A percentile compares a stretch with the other conserved stretches of the same genome.
Evolutionary conservation across 2,329 filamentous ascomycete genomes (phyloP).

Genomic region (Pyrenophora seminiperda): DNA sequence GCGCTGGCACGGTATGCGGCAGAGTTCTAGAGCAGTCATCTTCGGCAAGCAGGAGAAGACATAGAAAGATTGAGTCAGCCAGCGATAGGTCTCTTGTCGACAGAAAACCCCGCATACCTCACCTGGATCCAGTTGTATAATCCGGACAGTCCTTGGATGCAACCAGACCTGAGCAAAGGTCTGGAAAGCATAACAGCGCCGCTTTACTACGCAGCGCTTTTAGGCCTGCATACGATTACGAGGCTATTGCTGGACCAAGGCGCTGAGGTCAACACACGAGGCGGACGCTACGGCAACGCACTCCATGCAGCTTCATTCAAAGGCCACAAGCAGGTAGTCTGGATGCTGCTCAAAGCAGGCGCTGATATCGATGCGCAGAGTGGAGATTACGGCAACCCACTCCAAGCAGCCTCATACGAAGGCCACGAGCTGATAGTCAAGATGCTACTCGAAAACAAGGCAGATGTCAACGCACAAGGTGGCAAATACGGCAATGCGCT

Average conservation of each 20-base stretch:
- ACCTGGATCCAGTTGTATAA: conserved; percentile 30
- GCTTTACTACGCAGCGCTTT: conserved; percentile 30
- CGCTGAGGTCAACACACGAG: conserved; percentile 24
- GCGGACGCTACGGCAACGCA: conserved; percentile 22
- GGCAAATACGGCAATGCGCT: conserved; percentile 21
- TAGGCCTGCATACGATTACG: conserved; percentile 21
- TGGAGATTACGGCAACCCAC: conserved; percentile 21
- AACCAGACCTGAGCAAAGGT: conserved; percentile 8
- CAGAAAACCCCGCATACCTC: conserved; percentile 20
- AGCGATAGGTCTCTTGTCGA: conserved; percentile 19
- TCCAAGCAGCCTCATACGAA: conserved; percentile 26
- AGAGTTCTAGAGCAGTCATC: conserved; percentile 37
- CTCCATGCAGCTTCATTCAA: conserved; percentile 28
- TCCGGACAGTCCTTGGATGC: conserved; percentile 15
- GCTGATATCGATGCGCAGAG: conserved; percentile 20
- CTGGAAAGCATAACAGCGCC: conserved; percentile 12
- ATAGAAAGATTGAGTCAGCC: conserved; percentile 11
- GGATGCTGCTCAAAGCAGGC: conserved; percentile 18
- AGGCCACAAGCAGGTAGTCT: conserved; percentile 26
- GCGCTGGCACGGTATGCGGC: conserved; percentile 38
- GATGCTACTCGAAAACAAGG: conserved; percentile 17
- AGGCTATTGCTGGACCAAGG: conserved; percentile 22
- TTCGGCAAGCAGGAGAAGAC: conserved; percentile 15
- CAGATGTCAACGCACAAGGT: conserved; percentile 20
- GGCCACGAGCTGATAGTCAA: conserved; percentile 28